Evolutionary conservation across 306 rosid species (phyloP).

Genomic region (Castanea sativa): DNA sequence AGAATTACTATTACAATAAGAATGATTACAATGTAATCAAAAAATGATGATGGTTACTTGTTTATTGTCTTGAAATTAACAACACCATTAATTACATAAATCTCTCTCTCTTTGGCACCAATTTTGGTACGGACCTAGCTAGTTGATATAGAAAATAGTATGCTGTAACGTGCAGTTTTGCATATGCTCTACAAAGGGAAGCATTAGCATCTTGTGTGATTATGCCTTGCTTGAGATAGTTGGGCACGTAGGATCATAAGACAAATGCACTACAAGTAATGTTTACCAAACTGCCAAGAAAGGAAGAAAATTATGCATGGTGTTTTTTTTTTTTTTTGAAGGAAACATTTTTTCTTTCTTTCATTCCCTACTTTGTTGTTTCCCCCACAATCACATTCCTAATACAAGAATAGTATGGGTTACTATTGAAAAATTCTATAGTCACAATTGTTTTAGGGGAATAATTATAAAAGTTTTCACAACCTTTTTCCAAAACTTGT

Average conservation of each 20-base stretch:
- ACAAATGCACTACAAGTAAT: too few species aligned
- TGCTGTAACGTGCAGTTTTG: background rate
- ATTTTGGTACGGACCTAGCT: background rate
- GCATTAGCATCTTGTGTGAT: background rate
- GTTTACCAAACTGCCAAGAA: too few species aligned
- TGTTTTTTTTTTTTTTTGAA: too few species aligned
- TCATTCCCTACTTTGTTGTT: background rate
- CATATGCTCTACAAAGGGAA: background rate
- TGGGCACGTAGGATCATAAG: background rate
- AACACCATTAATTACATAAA: background rate
- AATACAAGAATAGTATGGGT: background rate
- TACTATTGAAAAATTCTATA: background rate
- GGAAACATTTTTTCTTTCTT: background rate
- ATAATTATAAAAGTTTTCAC: too few species aligned
- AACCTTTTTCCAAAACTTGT: too few species aligned
- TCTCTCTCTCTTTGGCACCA: background rate
- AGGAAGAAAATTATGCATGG: too few species aligned
- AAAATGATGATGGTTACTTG: background rate
- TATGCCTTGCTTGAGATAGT: conserved; percentile 35
- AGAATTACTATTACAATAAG: too few species aligned
- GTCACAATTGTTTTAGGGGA: too few species aligned
- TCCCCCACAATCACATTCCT: background rate
- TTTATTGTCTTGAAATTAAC: background rate
- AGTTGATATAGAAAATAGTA: background rate
- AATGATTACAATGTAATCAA: background rate